Percentiles rank a stretch among this genome's conserved stretches.
Evolutionary conservation across 1,139 yeast species (phyloP).

Genomic region (Magnusiomyces clavatus): DNA sequence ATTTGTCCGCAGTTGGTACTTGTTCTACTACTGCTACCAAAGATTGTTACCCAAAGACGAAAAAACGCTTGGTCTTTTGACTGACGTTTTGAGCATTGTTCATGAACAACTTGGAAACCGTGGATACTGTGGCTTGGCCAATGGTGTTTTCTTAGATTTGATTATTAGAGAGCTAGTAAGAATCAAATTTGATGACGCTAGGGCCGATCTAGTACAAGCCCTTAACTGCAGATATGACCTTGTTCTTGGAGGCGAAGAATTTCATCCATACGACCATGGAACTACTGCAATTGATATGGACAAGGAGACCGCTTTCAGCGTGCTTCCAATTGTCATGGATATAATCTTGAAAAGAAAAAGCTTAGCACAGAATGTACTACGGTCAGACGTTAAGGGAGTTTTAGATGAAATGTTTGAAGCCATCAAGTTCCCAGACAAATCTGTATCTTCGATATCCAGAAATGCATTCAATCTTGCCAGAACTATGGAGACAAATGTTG

Average conservation of each 20-base stretch:
- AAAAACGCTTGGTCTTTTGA: constrained; percentile 23
- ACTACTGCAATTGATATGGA: constrained; percentile 42
- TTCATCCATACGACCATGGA: constrained; percentile 59
- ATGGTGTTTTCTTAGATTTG: constrained; percentile 55
- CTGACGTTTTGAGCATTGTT: constrained; percentile 46
- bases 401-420: constrained; percentile 68
- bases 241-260: constrained; percentile 48
- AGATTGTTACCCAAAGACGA: constrained; percentile 18
- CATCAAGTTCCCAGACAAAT: constrained; percentile 55
- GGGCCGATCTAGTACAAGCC: constrained; percentile 63
- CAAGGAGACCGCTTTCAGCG: constrained; percentile 45
- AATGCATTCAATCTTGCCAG: not conserved
- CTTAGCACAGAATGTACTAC: constrained; percentile 44
- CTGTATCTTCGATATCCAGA: constrained; percentile 27
- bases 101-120: constrained; percentile 72
- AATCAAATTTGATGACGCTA: constrained; percentile 38
- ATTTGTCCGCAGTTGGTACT: constrained; percentile 40
- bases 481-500: not conserved
- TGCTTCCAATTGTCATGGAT: constrained; percentile 56
- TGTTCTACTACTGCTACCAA: constrained; percentile 28
- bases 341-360: constrained; percentile 52
- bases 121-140: constrained; percentile 57
- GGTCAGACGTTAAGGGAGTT: constrained; percentile 62
- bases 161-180: constrained; percentile 49
- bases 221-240: constrained; percentile 74